phyloP scores from a whole-genome alignment of 2,329 filamentous ascomycete species.

The Trichophyton mentagrophytes region DNA sequence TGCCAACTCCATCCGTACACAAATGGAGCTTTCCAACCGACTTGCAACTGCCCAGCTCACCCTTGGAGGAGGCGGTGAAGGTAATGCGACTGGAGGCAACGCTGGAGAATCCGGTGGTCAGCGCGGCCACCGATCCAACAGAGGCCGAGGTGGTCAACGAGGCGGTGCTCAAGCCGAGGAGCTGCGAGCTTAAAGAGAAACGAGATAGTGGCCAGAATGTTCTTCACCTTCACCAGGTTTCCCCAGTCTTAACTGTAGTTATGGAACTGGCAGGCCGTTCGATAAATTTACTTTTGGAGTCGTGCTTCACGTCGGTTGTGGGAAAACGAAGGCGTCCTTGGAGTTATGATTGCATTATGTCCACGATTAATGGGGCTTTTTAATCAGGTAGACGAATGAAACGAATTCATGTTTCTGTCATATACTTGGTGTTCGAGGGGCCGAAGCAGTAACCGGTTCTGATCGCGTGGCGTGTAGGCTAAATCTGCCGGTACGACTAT shows the following conservation, averaged over 20 bases:
- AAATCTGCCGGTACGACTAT: too few relatives aligned
- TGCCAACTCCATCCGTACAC: constrained; percentile 95
- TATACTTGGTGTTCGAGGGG: not conserved
- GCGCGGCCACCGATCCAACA: constrained; percentile 29
- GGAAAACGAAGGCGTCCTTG: constrained; percentile 16
- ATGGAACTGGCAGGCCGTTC: not conserved
- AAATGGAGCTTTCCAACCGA: constrained; percentile 95
- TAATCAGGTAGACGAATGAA: constrained; percentile 1
- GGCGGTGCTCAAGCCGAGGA: constrained; percentile 29
- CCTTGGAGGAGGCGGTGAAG: constrained; percentile 40
- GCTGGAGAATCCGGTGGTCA: constrained; percentile 24
- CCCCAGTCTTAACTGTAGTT: not conserved
- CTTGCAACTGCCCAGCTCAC: constrained; percentile 67
- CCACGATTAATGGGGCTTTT: not conserved
- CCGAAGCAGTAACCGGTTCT: not conserved
- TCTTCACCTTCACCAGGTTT: not conserved
- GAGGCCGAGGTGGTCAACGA: constrained; percentile 30
- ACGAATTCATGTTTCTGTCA: not conserved
- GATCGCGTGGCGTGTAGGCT: not conserved
- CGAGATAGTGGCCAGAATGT: not conserved
- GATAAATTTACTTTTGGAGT: constrained; percentile 4
- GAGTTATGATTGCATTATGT: constrained; percentile 9
- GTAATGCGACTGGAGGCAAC: constrained; percentile 14
- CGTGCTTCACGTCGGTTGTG: constrained; percentile 10
- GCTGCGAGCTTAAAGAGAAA: constrained; percentile 22